Evolutionary conservation across 2,329 filamentous ascomycete genomes (phyloP), one percentile per base, ranked within the genome.

Genomic region (Tolypocladium album): DNA sequence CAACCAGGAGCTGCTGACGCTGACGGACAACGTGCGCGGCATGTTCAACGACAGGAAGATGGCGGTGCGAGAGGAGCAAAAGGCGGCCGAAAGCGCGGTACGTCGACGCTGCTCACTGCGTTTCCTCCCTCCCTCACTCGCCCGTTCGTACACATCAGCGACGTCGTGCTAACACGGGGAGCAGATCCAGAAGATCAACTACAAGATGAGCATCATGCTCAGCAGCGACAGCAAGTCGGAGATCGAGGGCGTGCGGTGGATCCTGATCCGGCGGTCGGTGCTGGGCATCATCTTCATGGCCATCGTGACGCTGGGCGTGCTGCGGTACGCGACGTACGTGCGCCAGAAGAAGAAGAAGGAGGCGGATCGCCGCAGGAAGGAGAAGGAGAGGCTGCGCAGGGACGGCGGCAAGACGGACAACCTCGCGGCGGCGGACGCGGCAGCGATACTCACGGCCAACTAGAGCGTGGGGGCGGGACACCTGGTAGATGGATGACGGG

Each of bases 21-120:
- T 97, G 61, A 94, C 90, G 67, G 93, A 99, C 70, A 90, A 92
- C 59, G 82, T 97, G n/a, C 91, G 92, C 71, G 93, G 91, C 60
- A 88, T 97, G 82, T 97, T 97, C 72, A 93, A 97, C 69, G 93
- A 99, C 71, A 85, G 95, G 52, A 94, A 93, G 72, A 96, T 97
- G 89, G 84, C 86, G 2, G 92, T 96, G 1, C 80, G 92, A 59
- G 89, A 93, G 73, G 90, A 97, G 72, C 92, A 97, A 74, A 87
- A 92, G 70, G 81, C 82, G 8, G 88, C 90, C 69, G 93, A 97
- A 70, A 89, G 88, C 57, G 87, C 87, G 67, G 88, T 91, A 76
- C 59, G 82, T 78, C 6, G 12, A 13, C 17, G 17, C 17, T 17
- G 27, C 38, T 24, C 12, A 11, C 52, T 31, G 24, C 24, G 9